Conservation (phyloP, 2,329 filamentous ascomycete genomes). For the Arthrobotrys entomopaga region DNA sequence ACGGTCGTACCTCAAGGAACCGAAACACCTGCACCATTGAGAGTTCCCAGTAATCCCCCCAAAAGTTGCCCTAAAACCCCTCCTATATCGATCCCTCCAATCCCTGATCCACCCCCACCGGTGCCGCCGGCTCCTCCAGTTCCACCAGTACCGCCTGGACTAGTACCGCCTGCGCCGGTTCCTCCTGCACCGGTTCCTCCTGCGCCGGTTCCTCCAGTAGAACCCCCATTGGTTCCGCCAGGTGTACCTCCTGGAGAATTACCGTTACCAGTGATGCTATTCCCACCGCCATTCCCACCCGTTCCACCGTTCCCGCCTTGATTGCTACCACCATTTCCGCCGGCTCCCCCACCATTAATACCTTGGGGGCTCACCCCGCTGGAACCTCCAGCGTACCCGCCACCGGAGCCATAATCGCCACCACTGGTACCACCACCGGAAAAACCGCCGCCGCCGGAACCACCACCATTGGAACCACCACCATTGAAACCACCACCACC, state of each 20-base stretch:
- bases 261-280: background rate
- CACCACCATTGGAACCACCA: background rate
- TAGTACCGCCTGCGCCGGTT: background rate
- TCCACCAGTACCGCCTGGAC: background rate
- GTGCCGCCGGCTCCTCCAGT: background rate
- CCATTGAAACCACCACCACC: background rate
- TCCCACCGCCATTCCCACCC: constrained; percentile 10
- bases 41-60: background rate
- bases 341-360: background rate
- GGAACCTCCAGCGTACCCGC: background rate
- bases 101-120: constrained; percentile 1
- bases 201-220: constrained; percentile 10
- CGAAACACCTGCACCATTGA: background rate
- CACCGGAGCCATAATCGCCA: too few relatives aligned
- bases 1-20: background rate
- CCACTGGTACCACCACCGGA: too few relatives aligned
- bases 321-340: constrained; percentile 7
- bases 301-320: constrained; percentile 4
- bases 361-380: background rate
- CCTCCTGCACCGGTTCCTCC: background rate
- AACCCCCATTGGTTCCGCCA: background rate
- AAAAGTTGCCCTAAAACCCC: background rate
- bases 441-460: background rate
- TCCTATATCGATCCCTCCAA: too few relatives aligned
- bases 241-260: background rate